Evolutionary conservation across 805 yeast species (phyloP).

Genomic region (Yarrowia sp.): DNA sequence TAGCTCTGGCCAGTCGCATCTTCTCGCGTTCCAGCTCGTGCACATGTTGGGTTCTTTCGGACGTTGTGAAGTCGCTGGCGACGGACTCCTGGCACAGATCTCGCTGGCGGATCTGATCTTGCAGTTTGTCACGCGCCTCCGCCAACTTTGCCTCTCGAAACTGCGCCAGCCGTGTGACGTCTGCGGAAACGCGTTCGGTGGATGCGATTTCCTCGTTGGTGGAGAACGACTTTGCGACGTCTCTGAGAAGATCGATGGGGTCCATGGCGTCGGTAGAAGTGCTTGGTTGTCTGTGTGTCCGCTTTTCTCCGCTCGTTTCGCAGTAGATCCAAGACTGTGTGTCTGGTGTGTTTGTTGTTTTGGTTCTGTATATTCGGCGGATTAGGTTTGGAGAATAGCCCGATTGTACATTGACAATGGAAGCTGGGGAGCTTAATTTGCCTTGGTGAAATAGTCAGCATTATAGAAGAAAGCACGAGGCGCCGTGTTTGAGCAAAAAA

Average conservation of each 20-base stretch:
- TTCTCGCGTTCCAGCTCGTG: slow-evolving; percentile 34
- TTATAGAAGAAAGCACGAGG: too few species aligned
- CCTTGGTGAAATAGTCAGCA: too few species aligned
- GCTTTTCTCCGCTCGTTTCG: too few species aligned
- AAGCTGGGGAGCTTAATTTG: not conserved
- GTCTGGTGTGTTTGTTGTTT: not conserved
- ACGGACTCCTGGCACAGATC: slow-evolving; percentile 31
- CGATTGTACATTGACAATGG: not conserved
- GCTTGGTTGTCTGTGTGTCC: not conserved
- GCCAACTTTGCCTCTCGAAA: slow-evolving; percentile 8
- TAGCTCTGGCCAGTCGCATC: slow-evolving; percentile 34
- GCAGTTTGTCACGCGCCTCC: slow-evolving; percentile 26
- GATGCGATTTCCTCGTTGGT: slow-evolving; percentile 21
- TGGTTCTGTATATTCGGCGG: not conserved
- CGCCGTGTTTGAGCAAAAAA: too few species aligned
- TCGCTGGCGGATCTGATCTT: slow-evolving; percentile 31
- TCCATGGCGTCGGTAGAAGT: too few species aligned
- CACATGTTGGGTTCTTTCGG: slow-evolving; percentile 29
- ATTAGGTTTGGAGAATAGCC: not conserved
- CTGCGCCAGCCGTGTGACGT: slow-evolving; percentile 2
- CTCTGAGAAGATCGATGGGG: slow-evolving; percentile 15
- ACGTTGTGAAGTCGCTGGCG: slow-evolving; percentile 29
- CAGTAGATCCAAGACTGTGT: too few species aligned
- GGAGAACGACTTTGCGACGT: slow-evolving; percentile 13
- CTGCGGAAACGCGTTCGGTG: not conserved